These are phyloP conservation scores for Tolypocladium paradoxum DNA, from an alignment of 2,329 filamentous ascomycete species.

Conservation along the genomic window DNA sequence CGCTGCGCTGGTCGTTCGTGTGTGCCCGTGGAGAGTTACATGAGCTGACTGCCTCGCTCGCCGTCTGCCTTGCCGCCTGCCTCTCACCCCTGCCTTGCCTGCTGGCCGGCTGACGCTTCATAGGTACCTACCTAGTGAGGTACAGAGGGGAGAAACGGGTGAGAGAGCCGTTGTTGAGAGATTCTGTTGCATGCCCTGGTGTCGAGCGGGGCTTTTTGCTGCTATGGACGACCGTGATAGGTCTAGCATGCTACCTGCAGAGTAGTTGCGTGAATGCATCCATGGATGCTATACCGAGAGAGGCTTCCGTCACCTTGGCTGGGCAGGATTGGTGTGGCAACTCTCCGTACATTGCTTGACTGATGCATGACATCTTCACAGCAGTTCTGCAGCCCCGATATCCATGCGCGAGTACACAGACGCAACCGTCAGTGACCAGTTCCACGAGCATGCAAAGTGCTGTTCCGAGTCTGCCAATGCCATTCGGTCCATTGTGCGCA, in stretches of 20 bases:
- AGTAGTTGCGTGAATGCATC: background rate
- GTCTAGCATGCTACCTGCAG: background rate
- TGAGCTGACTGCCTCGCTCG: background rate
- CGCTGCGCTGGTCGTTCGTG: background rate
- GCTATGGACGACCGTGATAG: background rate
- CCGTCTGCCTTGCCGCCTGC: background rate
- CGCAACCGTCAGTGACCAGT: background rate
- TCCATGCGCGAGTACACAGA: background rate
- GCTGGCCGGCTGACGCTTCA: too few relatives aligned
- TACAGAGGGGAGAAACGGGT: background rate
- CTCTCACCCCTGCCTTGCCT: background rate
- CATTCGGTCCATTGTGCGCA: background rate
- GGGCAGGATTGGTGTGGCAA: background rate
- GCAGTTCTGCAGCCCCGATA: background rate
- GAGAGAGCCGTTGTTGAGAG: background rate
- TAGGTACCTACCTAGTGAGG: too few relatives aligned
- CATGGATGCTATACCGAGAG: background rate
- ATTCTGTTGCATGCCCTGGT: background rate
- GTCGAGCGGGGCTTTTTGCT: background rate
- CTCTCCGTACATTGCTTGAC: background rate
- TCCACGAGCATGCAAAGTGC: background rate
- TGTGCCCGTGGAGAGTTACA: background rate
- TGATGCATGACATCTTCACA: background rate
- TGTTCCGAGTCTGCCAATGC: background rate
- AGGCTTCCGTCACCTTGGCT: too few relatives aligned